These are phyloP conservation scores for Hypoxylon subgilvum DNA, from an alignment of 495 filamentous ascomycete species.

Conservation along the genomic window DNA sequence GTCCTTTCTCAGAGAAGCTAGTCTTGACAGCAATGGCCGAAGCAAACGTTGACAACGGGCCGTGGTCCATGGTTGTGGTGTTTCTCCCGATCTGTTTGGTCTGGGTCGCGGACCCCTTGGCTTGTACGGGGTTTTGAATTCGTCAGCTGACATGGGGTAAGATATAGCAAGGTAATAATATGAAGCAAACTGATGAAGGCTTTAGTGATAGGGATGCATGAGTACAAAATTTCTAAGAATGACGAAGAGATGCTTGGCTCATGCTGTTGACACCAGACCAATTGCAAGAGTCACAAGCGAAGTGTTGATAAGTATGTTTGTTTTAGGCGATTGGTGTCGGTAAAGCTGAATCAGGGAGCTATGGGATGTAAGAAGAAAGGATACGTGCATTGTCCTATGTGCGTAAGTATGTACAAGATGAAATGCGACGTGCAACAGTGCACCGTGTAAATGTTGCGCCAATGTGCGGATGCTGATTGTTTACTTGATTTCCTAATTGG, in stretches of 20 bases:
- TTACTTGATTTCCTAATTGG: slow-evolving; percentile 41
- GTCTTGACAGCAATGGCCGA: slow-evolving; percentile 59
- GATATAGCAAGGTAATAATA: background rate
- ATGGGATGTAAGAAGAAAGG: background rate
- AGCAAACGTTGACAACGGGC: slow-evolving; percentile 63
- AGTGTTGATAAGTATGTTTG: too few relatives aligned
- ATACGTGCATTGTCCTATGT: background rate
- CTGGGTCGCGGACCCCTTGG: slow-evolving; percentile 20
- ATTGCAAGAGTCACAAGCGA: too few relatives aligned
- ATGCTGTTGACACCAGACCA: background rate
- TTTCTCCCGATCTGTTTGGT: slow-evolving; percentile 19
- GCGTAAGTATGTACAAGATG: too few relatives aligned
- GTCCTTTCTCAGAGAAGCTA: slow-evolving; percentile 58
- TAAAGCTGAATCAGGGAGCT: background rate
- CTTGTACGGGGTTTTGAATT: slow-evolving; percentile 20
- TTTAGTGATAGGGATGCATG: slow-evolving; percentile 9
- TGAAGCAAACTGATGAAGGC: slow-evolving; percentile 3
- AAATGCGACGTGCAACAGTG: slow-evolving; percentile 1
- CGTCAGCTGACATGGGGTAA: slow-evolving; percentile 15
- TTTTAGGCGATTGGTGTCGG: too few relatives aligned
- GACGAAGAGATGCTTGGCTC: slow-evolving; percentile 4
- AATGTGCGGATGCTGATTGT: slow-evolving; percentile 21
- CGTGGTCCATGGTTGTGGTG: slow-evolving; percentile 57
- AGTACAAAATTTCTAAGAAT: background rate
- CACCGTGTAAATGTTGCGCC: background rate